phyloP scores from a whole-genome alignment of 2,329 filamentous ascomycete genomes.

The Colletotrichum sp. region DNA sequence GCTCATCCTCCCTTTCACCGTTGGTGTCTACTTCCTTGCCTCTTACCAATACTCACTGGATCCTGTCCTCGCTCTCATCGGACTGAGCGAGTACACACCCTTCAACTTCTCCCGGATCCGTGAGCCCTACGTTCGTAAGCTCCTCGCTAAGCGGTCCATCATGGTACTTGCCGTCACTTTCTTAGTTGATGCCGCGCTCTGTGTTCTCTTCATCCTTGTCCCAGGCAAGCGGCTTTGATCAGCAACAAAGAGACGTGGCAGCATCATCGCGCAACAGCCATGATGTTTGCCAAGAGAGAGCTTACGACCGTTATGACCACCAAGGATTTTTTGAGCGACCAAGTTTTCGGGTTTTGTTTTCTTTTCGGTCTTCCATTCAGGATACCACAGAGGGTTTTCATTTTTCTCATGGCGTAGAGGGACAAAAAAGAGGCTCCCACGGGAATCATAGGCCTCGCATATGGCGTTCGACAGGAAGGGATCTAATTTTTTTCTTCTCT shows the following conservation, averaged over 20 bases:
- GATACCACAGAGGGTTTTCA: constrained; percentile 8
- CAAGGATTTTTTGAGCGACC: constrained; percentile 18
- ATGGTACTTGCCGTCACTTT: constrained; percentile 81
- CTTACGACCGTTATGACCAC: constrained; percentile 20
- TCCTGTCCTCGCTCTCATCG: constrained; percentile 85
- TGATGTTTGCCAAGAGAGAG: background rate
- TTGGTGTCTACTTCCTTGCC: constrained; percentile 86
- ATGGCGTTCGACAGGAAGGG: constrained; percentile 6
- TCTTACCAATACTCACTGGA: constrained; percentile 97
- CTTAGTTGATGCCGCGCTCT: constrained; percentile 80
- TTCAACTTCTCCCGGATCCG: constrained; percentile 88
- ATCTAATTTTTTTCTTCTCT: background rate
- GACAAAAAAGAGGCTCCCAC: background rate
- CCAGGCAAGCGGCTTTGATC: constrained; percentile 80
- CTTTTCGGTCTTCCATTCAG: constrained; percentile 7
- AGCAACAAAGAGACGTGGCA: background rate
- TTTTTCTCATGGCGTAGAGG: background rate
- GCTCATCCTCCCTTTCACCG: constrained; percentile 85
- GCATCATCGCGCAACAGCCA: background rate
- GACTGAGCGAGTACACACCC: constrained; percentile 94
- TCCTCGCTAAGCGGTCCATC: constrained; percentile 82
- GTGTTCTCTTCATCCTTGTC: constrained; percentile 91
- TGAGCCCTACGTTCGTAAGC: constrained; percentile 87
- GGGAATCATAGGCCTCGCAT: background rate
- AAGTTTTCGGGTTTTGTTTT: background rate